These are phyloP conservation scores for Orbilia javanica DNA, from an alignment of 2,329 filamentous ascomycete species.

Conservation along the genomic window DNA sequence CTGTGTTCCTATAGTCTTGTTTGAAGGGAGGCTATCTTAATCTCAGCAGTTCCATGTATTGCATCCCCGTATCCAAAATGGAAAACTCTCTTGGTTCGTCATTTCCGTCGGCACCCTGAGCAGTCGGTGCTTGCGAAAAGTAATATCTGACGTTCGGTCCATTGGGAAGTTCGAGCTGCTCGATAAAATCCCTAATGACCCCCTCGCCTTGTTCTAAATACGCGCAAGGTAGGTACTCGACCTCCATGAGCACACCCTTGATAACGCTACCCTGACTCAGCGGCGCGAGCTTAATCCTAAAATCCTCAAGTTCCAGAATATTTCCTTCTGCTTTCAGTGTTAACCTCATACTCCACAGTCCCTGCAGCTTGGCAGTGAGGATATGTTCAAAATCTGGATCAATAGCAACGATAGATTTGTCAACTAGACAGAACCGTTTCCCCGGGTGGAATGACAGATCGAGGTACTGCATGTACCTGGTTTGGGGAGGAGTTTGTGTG, in stretches of 20 bases:
- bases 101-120: conserved; percentile 21
- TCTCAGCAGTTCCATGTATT: conserved; percentile 62
- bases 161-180: conserved; percentile 58
- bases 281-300: conserved; percentile 60
- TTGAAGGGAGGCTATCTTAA: conserved; percentile 30
- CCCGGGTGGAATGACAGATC: conserved; percentile 61
- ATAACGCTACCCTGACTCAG: conserved; percentile 60
- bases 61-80: conserved; percentile 62
- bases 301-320: conserved; percentile 61
- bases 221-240: conserved; percentile 61
- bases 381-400: conserved; percentile 61
- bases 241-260: conserved; percentile 61
- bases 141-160: conserved; percentile 59
- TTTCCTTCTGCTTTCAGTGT: conserved; percentile 60
- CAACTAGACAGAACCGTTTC: conserved; percentile 60
- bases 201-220: conserved; percentile 60
- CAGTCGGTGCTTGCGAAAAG: conserved; percentile 55
- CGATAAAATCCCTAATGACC: conserved; percentile 61
- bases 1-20: not conserved
- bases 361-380: conserved; percentile 59
- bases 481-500: conserved; percentile 21
- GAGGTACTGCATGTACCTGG: conserved; percentile 62
- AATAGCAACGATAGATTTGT: conserved; percentile 60
- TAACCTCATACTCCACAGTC: conserved; percentile 60
- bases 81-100: conserved; percentile 59